Evolutionary conservation across 2,329 filamentous ascomycete genomes (phyloP).

Genomic region (Colletotrichum cordylinicola): DNA sequence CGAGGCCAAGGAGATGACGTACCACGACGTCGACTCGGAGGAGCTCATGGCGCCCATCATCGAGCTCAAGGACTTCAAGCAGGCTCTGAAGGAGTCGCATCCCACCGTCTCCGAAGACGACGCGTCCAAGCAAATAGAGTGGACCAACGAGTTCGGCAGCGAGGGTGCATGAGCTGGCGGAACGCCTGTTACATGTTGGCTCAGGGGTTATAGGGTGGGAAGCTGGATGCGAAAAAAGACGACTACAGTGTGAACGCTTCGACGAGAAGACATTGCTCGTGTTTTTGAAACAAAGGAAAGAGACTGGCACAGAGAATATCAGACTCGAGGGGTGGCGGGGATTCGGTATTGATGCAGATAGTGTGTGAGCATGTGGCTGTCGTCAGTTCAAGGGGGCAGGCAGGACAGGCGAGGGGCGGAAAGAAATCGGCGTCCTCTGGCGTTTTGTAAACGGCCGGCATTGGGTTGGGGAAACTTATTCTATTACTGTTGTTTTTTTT

Average conservation of each 20-base stretch:
- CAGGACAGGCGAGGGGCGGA: not conserved
- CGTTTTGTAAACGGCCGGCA: conserved; percentile 12
- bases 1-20: conserved; percentile 90
- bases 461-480: conserved; percentile 11
- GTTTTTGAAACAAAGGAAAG: not conserved
- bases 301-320: not conserved
- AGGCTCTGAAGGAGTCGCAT: conserved; percentile 85
- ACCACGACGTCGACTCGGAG: conserved; percentile 86
- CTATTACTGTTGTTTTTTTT: not conserved
- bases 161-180: conserved; percentile 66
- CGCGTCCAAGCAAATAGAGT: conserved; percentile 82
- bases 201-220: not conserved
- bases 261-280: not conserved
- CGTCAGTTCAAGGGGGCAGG: not conserved
- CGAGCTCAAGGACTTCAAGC: conserved; percentile 89
- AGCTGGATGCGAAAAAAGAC: not conserved
- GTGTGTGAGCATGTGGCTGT: not conserved
- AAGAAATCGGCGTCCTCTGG: conserved; percentile 15
- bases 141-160: conserved; percentile 96
- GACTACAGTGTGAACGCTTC: not conserved
- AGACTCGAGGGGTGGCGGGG: not conserved
- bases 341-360: not conserved
- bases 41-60: conserved; percentile 86
- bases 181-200: not conserved
- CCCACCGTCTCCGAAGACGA: conserved; percentile 92